Base-by-base conservation (phyloP, 2,329 filamentous ascomycete genomes). In the Podosphaera fusca region DNA sequence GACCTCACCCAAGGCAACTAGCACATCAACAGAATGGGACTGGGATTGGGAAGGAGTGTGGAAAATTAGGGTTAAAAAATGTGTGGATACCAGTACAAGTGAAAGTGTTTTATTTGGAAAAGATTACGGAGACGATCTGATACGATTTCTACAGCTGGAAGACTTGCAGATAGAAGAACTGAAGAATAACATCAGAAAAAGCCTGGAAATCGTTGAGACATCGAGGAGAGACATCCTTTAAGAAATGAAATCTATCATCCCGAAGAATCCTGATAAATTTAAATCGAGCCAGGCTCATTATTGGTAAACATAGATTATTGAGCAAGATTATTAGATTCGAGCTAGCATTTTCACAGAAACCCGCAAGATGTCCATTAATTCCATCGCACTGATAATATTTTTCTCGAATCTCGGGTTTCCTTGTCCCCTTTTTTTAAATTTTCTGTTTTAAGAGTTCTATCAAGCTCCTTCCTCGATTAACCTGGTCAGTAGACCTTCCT, bases 11-110 rank as follows among this genome's bases (percentile, higher is more conserved):
- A 21, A 21, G n/a, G 8, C 4, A 45, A 45, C 21, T 8, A 49
- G n/a, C 8, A 38, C 45, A 36, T 6, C 50, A 55, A 74, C 77
- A 55, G 87, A 87, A 0, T 85, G 84, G 5, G 84, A 94, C 64
- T 96, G 90, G 90, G 94, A 94, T 66, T 96, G 90, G 90, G 87
- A 95, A 65, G 89, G 90, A 0, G 90, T 96, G 0, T 98, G 90
- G 90, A 86, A 94, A 67, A 84, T 89, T 61, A 78, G 90, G 57
- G 89, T 95, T 0, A 82, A 80, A 69, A 85, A 84, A 68, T 84
- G 84, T 21, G 79, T 95, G 49, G 78, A 82, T 55, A 75, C 78
- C 8, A 94, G 87, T 65, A 71, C 87, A 55, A 85, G 86, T 0
- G 90, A 96, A 62, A 73, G 81, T 1, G 81, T 87, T 3, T 70